Conservation (phyloP, 805 yeast genomes). For the Candida stauntonica region DNA sequence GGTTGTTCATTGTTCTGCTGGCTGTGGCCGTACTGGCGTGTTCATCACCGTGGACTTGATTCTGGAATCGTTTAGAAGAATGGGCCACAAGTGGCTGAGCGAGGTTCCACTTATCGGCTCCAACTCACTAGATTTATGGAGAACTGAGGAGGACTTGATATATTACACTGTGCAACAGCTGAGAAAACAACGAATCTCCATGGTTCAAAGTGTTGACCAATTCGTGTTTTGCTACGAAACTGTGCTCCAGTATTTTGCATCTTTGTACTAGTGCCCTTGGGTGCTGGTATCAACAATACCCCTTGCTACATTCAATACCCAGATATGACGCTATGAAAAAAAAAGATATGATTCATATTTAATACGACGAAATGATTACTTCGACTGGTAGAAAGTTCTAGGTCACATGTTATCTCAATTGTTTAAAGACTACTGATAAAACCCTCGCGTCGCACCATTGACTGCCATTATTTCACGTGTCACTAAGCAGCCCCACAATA, state of each 20-base stretch:
- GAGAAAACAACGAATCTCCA: conserved; percentile 70
- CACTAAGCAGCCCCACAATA: too few species aligned
- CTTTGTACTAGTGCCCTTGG: background rate
- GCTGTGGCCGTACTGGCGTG: conserved; percentile 95
- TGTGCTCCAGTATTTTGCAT: conserved; percentile 26
- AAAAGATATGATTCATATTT: too few species aligned
- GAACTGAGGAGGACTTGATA: conserved; percentile 45
- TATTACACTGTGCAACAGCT: conserved; percentile 60
- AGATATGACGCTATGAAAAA: background rate
- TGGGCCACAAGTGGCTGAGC: background rate
- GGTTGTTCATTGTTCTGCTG: conserved; percentile 92
- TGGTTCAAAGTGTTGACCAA: conserved; percentile 82
- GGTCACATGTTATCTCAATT: too few species aligned
- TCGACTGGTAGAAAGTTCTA: too few species aligned
- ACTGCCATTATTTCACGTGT: too few species aligned
- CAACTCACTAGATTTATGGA: conserved; percentile 13
- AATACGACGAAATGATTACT: too few species aligned
- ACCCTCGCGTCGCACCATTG: too few species aligned
- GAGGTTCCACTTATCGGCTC: background rate
- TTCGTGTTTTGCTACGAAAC: conserved; percentile 70
- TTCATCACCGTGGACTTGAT: conserved; percentile 60
- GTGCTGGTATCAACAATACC: background rate
- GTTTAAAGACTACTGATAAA: too few species aligned
- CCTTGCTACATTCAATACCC: background rate
- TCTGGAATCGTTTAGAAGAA: conserved; percentile 15